These are phyloP conservation scores for Phytopythium montanum DNA, from an alignment of 352 stramenopile genomes.

Conservation along the genomic window DNA sequence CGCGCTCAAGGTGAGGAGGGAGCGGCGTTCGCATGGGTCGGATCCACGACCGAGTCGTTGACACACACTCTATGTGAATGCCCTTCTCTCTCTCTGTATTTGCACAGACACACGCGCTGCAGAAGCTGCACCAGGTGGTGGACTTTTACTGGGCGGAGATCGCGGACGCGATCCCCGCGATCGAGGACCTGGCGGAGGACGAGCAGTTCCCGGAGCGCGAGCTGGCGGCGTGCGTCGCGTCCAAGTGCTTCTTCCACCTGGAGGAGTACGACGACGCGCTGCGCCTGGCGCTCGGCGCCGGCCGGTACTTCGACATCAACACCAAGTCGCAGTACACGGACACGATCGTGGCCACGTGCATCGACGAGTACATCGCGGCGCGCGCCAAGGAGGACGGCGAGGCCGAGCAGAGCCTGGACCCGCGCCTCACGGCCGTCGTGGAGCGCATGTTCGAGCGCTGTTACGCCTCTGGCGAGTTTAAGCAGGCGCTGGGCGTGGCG, in stretches of 20 bases:
- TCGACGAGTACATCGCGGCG: constrained; percentile 96
- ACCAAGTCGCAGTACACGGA: constrained; percentile 95
- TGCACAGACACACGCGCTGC: constrained; percentile 79
- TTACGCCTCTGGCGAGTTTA: constrained; percentile 92
- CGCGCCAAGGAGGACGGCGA: constrained; percentile 75
- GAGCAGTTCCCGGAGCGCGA: constrained; percentile 88
- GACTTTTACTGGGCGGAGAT: constrained; percentile 95
- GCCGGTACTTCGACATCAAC: constrained; percentile 94
- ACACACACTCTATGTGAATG: not conserved
- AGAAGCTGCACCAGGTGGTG: constrained; percentile 91
- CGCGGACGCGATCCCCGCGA: constrained; percentile 87
- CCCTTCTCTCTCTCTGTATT: not conserved
- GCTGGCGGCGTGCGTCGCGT: constrained; percentile 90
- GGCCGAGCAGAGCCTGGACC: constrained; percentile 75
- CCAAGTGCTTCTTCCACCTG: constrained; percentile 98
- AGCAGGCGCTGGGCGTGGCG: constrained; percentile 97
- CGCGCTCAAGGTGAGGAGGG: constrained; percentile 51
- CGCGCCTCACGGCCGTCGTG: constrained; percentile 94
- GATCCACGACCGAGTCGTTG: constrained; percentile 13
- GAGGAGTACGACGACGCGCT: constrained; percentile 97
- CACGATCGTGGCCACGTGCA: constrained; percentile 95
- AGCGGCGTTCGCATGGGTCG: not conserved
- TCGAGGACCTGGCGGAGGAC: constrained; percentile 94
- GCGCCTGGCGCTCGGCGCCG: constrained; percentile 93
- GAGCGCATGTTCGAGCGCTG: constrained; percentile 98